Percentiles rank a stretch among this genome's conserved stretches.
These are phyloP conservation scores for Gaeumannomyces sp. DNA, from an alignment of 2,329 filamentous ascomycete species.

Conservation along the genomic window DNA sequence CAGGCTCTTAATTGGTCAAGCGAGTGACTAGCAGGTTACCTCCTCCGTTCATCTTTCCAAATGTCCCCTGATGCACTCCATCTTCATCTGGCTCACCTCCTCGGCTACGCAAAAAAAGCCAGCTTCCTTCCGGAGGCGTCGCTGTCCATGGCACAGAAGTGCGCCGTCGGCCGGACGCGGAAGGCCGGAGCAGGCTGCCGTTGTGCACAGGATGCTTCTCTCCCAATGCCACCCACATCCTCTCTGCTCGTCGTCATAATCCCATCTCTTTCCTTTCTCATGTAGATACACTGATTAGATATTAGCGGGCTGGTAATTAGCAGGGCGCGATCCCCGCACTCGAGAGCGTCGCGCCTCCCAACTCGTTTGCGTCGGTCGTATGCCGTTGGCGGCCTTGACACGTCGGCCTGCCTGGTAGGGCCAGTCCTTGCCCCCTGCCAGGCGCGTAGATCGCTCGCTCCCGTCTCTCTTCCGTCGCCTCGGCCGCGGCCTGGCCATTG, in stretches of 20 bases:
- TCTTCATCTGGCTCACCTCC: neutral
- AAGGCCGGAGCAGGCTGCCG: too few relatives aligned
- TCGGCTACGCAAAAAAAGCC: neutral
- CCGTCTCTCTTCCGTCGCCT: neutral
- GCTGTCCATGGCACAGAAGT: neutral
- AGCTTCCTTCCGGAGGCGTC: neutral
- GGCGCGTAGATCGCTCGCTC: neutral
- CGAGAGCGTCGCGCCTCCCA: constrained; percentile 2
- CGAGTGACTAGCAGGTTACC: constrained; percentile 5
- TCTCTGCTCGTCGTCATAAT: neutral
- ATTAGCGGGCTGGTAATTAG: constrained; percentile 9
- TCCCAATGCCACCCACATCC: neutral
- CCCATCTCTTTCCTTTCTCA: neutral
- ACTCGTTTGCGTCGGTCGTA: neutral
- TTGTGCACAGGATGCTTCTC: neutral
- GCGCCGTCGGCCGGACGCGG: neutral
- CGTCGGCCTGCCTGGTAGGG: neutral
- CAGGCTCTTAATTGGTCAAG: constrained; percentile 6
- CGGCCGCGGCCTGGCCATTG: constrained; percentile 7
- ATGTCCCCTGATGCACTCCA: neutral
- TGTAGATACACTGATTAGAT: constrained; percentile 12
- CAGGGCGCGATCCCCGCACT: constrained; percentile 1
- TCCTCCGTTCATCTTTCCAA: neutral
- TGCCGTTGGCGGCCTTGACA: neutral
- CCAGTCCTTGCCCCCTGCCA: constrained; percentile 3